phyloP scores from a whole-genome alignment of 140 eudicot genomes.

The Flaveria floridana region DNA sequence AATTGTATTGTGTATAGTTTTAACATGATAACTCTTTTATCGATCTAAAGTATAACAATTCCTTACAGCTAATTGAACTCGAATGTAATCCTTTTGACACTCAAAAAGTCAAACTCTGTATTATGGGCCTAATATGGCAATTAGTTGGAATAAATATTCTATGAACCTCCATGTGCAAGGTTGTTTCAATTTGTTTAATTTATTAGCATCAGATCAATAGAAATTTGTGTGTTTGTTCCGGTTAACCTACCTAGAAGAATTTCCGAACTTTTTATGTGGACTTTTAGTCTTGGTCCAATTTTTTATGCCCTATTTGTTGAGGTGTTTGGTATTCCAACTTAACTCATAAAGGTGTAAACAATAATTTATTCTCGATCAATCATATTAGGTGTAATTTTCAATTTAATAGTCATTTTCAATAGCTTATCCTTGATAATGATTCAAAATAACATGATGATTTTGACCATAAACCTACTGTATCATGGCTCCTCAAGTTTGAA shows the following conservation, averaged over 20 bases:
- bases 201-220: constrained; percentile 4
- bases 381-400: constrained; percentile 4
- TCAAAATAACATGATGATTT: not conserved
- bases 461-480: not conserved
- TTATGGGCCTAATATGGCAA: constrained; percentile 23
- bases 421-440: constrained; percentile 16
- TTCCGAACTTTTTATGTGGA: constrained; percentile 26
- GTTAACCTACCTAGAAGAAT: constrained; percentile 33
- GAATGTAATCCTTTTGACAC: constrained; percentile 8
- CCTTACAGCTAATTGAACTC: not conserved
- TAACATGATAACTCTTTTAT: not conserved
- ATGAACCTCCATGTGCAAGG: constrained; percentile 34
- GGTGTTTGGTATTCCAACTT: constrained; percentile 29
- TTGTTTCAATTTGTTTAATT: constrained; percentile 4
- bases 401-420: constrained; percentile 18
- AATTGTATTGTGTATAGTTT: not conserved
- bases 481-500: not conserved
- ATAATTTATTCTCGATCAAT: constrained; percentile 12
- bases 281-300: constrained; percentile 21
- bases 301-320: constrained; percentile 10
- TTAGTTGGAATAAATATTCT: constrained; percentile 19
- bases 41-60: not conserved
- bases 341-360: constrained; percentile 19
- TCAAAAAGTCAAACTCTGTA: constrained; percentile 23
- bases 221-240: constrained; percentile 20